Evolutionary conservation across 129 eudicot species (phyloP).

Genomic region (Heracleum sosnowskyi): DNA sequence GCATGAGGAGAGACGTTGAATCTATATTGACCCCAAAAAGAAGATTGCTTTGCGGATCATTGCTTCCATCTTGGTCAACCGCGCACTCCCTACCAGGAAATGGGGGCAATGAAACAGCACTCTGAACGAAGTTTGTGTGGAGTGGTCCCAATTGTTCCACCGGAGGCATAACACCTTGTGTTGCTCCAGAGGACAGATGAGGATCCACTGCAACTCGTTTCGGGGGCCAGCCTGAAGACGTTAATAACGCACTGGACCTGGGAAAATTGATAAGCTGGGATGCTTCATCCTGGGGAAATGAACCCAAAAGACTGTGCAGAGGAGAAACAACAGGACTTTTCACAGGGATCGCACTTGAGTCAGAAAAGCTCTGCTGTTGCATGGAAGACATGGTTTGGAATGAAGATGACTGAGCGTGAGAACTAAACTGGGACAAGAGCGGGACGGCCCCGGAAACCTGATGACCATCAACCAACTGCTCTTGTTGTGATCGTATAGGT

Average conservation of each 20-base stretch:
- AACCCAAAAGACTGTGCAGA: conserved; percentile 47
- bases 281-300: conserved; percentile 64
- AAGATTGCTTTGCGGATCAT: conserved; percentile 45
- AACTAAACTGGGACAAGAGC: conserved; percentile 22
- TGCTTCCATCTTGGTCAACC: conserved; percentile 36
- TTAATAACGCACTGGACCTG: conserved; percentile 34
- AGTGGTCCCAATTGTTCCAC: conserved; percentile 43
- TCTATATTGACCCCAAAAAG: conserved; percentile 63
- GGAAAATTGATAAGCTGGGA: conserved; percentile 50
- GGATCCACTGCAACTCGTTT: conserved; percentile 76
- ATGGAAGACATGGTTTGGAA: conserved; percentile 35
- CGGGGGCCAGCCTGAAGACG: conserved; percentile 54
- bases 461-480: conserved; percentile 8
- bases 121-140: conserved; percentile 37
- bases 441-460: conserved; percentile 5
- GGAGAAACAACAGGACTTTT: conserved; percentile 29
- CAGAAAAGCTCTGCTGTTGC: conserved; percentile 49
- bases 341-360: conserved; percentile 32
- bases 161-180: conserved; percentile 45
- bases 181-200: conserved; percentile 34
- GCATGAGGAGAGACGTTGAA: conserved; percentile 47
- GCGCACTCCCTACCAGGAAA: conserved; percentile 69
- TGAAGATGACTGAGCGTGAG: conserved; percentile 32
- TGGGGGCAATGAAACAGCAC: conserved; percentile 54
- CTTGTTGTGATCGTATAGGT: conserved; percentile 3